Base-by-base conservation (phyloP, 768 basidiomycete genomes). In the Cubamyces sp. region DNA sequence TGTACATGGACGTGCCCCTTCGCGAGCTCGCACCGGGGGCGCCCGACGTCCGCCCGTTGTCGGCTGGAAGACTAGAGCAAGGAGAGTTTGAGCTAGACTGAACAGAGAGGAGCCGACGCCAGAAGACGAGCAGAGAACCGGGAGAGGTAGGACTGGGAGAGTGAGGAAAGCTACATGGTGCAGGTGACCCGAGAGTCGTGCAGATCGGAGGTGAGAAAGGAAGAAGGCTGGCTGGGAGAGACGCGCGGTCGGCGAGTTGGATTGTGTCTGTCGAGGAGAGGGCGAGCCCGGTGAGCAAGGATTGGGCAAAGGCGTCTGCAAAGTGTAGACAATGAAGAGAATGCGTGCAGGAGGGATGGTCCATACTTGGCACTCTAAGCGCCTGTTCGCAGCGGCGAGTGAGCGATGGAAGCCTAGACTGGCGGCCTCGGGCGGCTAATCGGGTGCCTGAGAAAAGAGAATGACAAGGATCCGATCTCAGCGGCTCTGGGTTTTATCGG, bases 381-480 rank as follows among this genome's bases (percentile, higher is more conserved):
- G 23, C 19, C 12, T 9, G 21, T 4, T 6, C 6, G 30, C 9
- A 18, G 19, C 21, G 37, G 46, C 45, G 45, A 8, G n/a, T 3
- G 42, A 41, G 18, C 40, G 56, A 23, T 23, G 49, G 26, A 50
- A 64, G 57, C 34, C 60, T 56, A 54, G 60, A 61, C 61, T 53
- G 54, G 21, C 60, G 56, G 60, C 56, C 42, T 34, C 49, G 57
- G 60, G 62, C 62, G 62, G 51, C 66, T 50, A 58, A 18, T 43
- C 60, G 59, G 62, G 67, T 64, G 57, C 67, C 67, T 64, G 62
- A 49, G 67, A 54, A 62, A 45, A 51, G 45, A 51, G 54, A 60
- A 65, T 64, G 65, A 63, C 61, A 57, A 40, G 47, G 45, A 43
- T 66, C 67, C 67, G 67, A 68, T 66, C 67, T 68, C 64, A 62